Evolutionary conservation across 345 rosid genomes (phyloP).

Genomic region (Lagerstroemia speciosa): DNA sequence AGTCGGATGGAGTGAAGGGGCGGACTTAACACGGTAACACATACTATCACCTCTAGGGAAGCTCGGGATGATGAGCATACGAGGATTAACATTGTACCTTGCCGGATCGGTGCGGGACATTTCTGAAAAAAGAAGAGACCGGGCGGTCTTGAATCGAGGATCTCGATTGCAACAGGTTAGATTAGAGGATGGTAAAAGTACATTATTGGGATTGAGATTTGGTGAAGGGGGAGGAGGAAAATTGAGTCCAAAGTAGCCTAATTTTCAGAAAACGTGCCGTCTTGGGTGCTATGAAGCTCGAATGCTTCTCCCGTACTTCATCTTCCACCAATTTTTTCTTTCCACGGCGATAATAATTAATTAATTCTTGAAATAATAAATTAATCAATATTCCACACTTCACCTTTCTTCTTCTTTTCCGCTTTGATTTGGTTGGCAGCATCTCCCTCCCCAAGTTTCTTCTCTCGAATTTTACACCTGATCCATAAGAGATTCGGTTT

Average conservation of each 20-base stretch:
- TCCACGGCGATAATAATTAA: background rate
- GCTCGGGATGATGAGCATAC: no score
- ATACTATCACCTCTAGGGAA: no score
- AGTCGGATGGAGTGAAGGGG: no score
- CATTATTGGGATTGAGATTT: conserved; percentile 24
- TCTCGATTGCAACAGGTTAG: background rate
- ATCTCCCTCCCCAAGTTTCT: background rate
- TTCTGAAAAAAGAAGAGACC: no score
- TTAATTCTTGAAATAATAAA: background rate
- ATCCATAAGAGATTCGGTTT: no score
- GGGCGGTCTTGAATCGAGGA: no score
- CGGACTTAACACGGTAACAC: no score
- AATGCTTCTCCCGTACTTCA: conserved; percentile 40
- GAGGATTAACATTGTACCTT: no score
- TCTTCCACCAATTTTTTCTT: conserved; percentile 11
- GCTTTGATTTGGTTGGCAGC: background rate
- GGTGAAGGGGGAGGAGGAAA: conserved; percentile 18
- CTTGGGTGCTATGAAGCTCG: conserved; percentile 33
- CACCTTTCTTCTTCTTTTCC: conserved; percentile 1
- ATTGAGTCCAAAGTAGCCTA: conserved; percentile 22
- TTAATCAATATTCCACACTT: background rate
- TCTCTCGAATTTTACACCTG: no score
- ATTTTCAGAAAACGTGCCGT: conserved; percentile 66
- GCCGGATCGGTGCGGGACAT: no score
- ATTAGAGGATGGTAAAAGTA: background rate